Base-by-base conservation (phyloP, 306 rosid species). In the Casuarina cunninghamiana region DNA sequence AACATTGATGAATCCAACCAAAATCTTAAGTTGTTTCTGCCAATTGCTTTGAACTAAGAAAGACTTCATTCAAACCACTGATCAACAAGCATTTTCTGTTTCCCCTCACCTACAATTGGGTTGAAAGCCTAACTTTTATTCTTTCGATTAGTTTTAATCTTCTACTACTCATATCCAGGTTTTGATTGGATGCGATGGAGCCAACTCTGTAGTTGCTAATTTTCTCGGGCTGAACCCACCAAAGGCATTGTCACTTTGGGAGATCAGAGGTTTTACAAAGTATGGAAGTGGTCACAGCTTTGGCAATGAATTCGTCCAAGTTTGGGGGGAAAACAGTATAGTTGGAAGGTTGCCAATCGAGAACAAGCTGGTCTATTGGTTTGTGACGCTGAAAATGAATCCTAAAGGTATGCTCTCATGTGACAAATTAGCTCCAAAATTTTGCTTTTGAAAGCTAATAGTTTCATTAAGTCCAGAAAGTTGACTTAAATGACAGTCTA, bases 161-260 rank as follows among this genome's bases (percentile, higher is more conserved):
- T 39, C 41, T 15, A 17, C 12, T 43, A 6, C 16, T 42, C 49
- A 66, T 66, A 17, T 66, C 5, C 71, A 83, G 77, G 76, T 83
- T 61, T 63, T 83, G 63, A 83, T 83, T 53, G 83, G 86, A 71
- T 83, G 80, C 21, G 86, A 83, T 53, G 83, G 83, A 62, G 82
- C 80, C 42, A 75, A 68, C 66, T 83, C 78, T 1, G 50, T 61
- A 0, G 83, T 79, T 19, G 83, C 80, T 5, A 70, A 83, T 62
- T 83, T 58, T 69, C 53, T 83, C 10, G 63, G 49, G 65, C 71
- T 83, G 11, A 75, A 78, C 11, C 83, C 80, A n/a, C 57, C 39
- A 44, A 61, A 70, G 69, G 11, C 53, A 7, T 69, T 61, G 38
- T 21, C 73, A 0, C 61, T 43, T 2, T 70, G 39, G 2, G 77